These are phyloP conservation scores for Gnomoniopsis smithogilvyi DNA, from an alignment of 2,329 filamentous ascomycete genomes.

Conservation along the genomic window DNA sequence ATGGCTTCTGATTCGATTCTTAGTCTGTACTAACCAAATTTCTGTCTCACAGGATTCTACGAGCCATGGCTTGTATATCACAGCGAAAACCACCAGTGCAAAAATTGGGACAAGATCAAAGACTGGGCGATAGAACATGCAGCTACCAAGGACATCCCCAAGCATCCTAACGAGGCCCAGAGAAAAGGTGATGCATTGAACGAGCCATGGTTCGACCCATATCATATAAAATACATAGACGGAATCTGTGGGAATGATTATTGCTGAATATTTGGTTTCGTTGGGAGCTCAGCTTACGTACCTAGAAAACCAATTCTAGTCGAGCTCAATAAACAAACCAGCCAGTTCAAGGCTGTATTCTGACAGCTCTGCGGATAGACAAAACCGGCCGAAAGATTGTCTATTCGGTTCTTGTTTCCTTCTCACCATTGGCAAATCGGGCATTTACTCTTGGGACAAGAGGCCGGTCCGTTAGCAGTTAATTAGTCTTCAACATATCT, in stretches of 20 bases:
- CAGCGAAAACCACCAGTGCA: slow-evolving; percentile 2
- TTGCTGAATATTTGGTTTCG: not conserved
- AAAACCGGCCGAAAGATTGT: no score
- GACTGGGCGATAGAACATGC: slow-evolving; percentile 2
- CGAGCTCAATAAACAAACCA: no score
- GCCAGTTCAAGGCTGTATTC: no score
- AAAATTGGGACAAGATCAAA: slow-evolving; percentile 4
- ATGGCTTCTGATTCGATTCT: not conserved
- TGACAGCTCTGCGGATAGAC: no score
- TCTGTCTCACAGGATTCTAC: not conserved
- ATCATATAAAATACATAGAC: not conserved
- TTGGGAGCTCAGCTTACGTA: no score
- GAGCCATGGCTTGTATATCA: slow-evolving; percentile 1
- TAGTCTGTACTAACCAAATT: not conserved
- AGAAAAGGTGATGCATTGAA: not conserved
- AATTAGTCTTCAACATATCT: no score
- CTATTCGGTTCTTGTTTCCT: no score
- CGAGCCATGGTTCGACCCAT: not conserved
- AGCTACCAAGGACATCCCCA: not conserved
- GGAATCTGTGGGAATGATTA: not conserved
- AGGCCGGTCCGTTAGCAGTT: no score
- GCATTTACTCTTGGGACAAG: no score
- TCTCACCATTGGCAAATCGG: no score
- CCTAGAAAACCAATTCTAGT: no score
- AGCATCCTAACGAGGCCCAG: not conserved